phyloP scores from a whole-genome alignment of 805 yeast genomes.

The Starmera pachycereana region DNA sequence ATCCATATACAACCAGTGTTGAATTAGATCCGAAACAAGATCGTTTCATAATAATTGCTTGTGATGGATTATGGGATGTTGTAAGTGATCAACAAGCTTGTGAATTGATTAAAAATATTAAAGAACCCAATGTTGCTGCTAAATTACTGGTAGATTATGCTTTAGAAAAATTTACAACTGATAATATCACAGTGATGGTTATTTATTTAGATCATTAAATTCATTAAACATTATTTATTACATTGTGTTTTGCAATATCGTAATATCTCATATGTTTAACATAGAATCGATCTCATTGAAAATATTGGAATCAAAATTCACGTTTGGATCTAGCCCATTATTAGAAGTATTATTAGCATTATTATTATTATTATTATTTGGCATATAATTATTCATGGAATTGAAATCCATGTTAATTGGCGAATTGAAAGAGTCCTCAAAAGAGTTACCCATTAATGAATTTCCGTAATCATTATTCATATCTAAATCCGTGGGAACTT shows the following conservation, averaged over 20 bases:
- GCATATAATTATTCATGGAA: conserved; percentile 1
- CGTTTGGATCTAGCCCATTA: conserved; percentile 1
- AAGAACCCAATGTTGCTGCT: conserved; percentile 59
- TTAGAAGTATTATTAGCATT: conserved; percentile 1
- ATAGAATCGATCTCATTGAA: conserved; percentile 18
- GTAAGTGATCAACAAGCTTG: conserved; percentile 79
- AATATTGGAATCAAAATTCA: conserved; percentile 12
- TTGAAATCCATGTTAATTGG: conserved; percentile 1
- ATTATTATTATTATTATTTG: conserved; percentile 2
- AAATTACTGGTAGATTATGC: conserved; percentile 62
- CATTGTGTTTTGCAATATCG: conserved; percentile 1
- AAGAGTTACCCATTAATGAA: conserved; percentile 8
- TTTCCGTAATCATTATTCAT: conserved; percentile 14
- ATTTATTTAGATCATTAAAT: conserved; percentile 24
- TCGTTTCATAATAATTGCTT: conserved; percentile 79
- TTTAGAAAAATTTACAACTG: conserved; percentile 70
- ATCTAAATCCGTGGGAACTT: conserved; percentile 19
- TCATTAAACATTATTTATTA: background rate
- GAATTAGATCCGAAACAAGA: conserved; percentile 50
- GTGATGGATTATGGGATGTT: conserved; percentile 98
- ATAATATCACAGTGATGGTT: conserved; percentile 90
- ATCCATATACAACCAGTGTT: conserved; percentile 87
- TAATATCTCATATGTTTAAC: conserved; percentile 9
- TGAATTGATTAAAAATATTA: conserved; percentile 44
- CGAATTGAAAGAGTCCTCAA: conserved; percentile 1